These are phyloP conservation scores for Bipolaris victoriae DNA, from an alignment of 2,329 filamentous ascomycete species.

Conservation along the genomic window DNA sequence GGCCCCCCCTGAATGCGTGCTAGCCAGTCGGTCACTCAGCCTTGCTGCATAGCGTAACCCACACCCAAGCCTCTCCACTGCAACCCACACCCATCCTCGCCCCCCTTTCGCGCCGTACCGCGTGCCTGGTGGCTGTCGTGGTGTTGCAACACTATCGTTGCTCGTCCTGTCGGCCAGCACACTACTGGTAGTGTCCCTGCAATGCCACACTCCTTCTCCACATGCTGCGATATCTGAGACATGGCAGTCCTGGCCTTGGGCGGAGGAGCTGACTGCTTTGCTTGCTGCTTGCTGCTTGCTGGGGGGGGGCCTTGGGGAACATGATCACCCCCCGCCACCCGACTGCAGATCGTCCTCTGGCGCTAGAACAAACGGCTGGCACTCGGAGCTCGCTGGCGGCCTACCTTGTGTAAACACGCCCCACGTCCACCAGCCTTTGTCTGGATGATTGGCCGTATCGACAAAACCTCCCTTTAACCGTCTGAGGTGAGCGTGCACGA, in stretches of 20 bases:
- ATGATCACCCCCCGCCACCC: constrained; percentile 21
- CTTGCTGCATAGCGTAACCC: constrained; percentile 31
- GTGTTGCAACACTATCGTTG: constrained; percentile 39
- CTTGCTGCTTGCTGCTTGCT: neutral
- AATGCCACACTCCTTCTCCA: constrained; percentile 14
- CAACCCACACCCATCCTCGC: constrained; percentile 6
- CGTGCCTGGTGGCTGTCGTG: constrained; percentile 26
- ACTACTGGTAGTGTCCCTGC: constrained; percentile 9
- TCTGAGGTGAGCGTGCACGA: constrained; percentile 19
- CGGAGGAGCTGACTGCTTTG: constrained; percentile 13
- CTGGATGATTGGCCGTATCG: constrained; percentile 13
- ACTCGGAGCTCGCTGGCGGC: constrained; percentile 20
- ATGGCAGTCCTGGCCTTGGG: constrained; percentile 6
- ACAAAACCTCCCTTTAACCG: constrained; percentile 3
- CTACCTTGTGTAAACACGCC: constrained; percentile 34
- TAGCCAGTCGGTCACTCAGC: constrained; percentile 30
- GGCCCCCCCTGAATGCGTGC: constrained; percentile 28
- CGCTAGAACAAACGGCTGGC: constrained; percentile 47
- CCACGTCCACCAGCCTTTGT: constrained; percentile 23
- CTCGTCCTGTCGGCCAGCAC: neutral
- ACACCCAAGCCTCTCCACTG: constrained; percentile 26
- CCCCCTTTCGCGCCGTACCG: constrained; percentile 7
- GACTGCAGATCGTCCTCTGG: constrained; percentile 24
- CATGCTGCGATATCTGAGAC: constrained; percentile 4
- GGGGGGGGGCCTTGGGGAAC: constrained; percentile 1